Conservation (phyloP, 2,329 filamentous ascomycete species). For the Paracamarosporium sp. region DNA sequence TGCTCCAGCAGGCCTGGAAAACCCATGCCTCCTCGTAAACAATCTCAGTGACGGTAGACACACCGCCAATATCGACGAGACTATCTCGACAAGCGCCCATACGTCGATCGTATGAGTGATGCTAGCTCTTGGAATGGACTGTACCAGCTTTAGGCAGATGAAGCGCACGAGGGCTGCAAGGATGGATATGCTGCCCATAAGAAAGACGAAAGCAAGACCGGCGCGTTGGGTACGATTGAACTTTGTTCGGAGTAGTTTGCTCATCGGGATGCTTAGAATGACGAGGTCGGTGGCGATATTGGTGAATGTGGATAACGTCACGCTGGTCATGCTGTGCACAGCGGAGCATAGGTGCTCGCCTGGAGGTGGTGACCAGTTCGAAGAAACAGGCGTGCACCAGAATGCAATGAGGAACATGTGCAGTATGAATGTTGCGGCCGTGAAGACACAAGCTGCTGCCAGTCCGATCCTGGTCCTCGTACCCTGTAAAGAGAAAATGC, state of each 20-base stretch:
- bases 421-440: conserved; percentile 31
- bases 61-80: conserved; percentile 33
- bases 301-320: conserved; percentile 36
- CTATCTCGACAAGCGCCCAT: conserved; percentile 41
- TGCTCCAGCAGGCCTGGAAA: neutral
- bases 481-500: conserved; percentile 32
- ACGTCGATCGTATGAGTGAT: conserved; percentile 44
- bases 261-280: conserved; percentile 35
- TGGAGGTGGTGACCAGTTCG: conserved; percentile 29
- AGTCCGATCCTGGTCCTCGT: conserved; percentile 21
- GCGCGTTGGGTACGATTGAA: conserved; percentile 25
- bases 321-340: conserved; percentile 31
- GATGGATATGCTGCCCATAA: conserved; percentile 35
- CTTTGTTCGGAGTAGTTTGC: conserved; percentile 23
- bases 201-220: conserved; percentile 34
- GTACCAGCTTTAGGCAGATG: conserved; percentile 32
- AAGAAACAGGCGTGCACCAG: conserved; percentile 32
- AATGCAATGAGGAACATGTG: conserved; percentile 38
- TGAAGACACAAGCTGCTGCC: conserved; percentile 26
- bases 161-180: conserved; percentile 36
- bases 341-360: conserved; percentile 28
- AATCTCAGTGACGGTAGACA: conserved; percentile 31
- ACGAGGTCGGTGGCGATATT: conserved; percentile 37
- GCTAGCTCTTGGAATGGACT: conserved; percentile 25
- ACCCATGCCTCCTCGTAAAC: conserved; percentile 24